Evolutionary conservation across 257 asterid genomes (phyloP), one percentile per base, ranked within the genome.

Genomic region (Petrea volubilis): DNA sequence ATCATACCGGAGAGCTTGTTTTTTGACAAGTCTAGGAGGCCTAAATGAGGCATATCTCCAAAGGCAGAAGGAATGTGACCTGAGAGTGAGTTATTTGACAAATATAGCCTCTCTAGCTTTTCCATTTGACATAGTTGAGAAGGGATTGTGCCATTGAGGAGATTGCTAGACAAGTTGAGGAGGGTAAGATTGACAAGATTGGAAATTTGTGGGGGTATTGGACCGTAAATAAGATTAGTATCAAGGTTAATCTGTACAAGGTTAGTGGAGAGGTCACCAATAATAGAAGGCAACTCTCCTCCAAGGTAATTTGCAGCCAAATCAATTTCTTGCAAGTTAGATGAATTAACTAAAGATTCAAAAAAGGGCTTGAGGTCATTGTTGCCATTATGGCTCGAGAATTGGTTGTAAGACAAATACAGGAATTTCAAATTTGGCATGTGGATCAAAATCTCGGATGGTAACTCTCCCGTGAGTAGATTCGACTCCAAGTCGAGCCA

Each of bases 401-500:
- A 86, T 40, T 47, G 75, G 77, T 90, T 89, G 77, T 83, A 84
- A 13, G 97, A 89, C 68, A 92, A 56, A 67, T 87, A 88, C 1
- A 92, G 86, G 68, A 80, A 86, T 24, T 86, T 79, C 82, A 92
- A 80, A 43, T 63, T 64, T 7, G 90, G 88, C 83, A 87, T 65
- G 62, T 44, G 71, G 53, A 66, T 52, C 44, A 89, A 67, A 18
- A 87, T 76, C 31, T 76, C 9, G 24, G 84, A 77, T 3, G 97
- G 96, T 13, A 92, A 74, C 65, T 86, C 96, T 1, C 96, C 97
- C 6, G 78, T 57, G 4, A 92, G 76, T 0, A n/a, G 76, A 75
- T 89, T 92, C 23, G 84, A 68, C 76, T 85, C 97, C 49, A 92
- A 10, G 78, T 92, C 97, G 27, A 92, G 80, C 96, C 97, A 92